Evolutionary conservation across 345 rosid species (phyloP), one percentile per base, ranked within the genome.

Genomic region (Nephelium lappaceum): DNA sequence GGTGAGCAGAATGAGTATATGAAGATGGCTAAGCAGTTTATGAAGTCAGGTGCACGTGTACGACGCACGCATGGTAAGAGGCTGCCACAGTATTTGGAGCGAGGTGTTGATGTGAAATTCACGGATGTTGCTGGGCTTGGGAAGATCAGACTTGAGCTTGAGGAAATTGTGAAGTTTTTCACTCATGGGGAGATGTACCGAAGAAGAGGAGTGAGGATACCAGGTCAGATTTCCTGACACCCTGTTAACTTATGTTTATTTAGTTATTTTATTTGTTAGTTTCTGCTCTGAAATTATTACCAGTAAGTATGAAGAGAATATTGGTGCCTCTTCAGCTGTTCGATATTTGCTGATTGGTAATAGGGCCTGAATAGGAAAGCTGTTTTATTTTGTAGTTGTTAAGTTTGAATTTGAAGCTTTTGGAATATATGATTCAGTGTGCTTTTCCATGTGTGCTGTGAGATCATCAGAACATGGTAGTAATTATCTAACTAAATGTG

Each of bases 121-220:
- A 58, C 94, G 1, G 97, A 93, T 83, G 98, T 95, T 82, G 98
- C 98, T 11, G 98, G 98, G 15, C 97, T 95, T 81, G 98, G 98
- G 81, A 95, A 93, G 79, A 95, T 95, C 63, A 82, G 98, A 25
- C 94, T 95, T 66, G 98, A 95, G 82, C 97, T 95, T 18, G 98
- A 95, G 87, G 98, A 95, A 80, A 91, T 95, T 51, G 98, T 95
- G 72, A 95, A 95, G 85, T 95, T 95, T 85, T 95, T 95, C 83
- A 95, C 98, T 19, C 98, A 95, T 75, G 98, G 97, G 61, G 98
- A 95, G 84, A 92, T 95, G 93, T 95, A 93, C 62, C 82, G 98
- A 31, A 87, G 98, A 78, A 92, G 98, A 89, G 97, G 98, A 45
- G 97, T 93, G 62, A 91, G 81, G 85, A 95, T 95, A 82, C 98